These are phyloP conservation scores for Cladosporium phlei DNA, from an alignment of 2,329 filamentous ascomycete species.

Conservation along the genomic window DNA sequence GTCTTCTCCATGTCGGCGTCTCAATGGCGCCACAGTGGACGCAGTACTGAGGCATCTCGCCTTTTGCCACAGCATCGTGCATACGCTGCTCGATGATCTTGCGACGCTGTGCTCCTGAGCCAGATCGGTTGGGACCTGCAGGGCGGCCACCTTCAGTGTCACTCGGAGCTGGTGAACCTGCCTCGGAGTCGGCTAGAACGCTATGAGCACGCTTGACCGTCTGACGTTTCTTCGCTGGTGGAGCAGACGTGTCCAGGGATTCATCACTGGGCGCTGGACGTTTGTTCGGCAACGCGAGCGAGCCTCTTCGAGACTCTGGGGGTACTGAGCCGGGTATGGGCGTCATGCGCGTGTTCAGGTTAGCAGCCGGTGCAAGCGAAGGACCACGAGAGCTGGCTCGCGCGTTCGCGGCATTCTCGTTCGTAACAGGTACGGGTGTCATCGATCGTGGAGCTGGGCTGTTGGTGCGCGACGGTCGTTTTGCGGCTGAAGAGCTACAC, in stretches of 20 bases:
- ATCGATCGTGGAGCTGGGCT: conserved; percentile 7
- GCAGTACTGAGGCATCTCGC: conserved; percentile 83
- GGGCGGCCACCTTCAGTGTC: conserved; percentile 29
- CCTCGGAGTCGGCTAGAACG: conserved; percentile 25
- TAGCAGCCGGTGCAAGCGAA: conserved; percentile 2
- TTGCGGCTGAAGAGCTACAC: conserved; percentile 4
- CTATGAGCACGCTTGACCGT: conserved; percentile 15
- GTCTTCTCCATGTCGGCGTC: conserved; percentile 92
- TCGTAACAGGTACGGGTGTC: background rate
- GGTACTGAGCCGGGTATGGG: background rate
- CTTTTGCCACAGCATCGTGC: conserved; percentile 61
- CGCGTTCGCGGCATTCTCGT: background rate
- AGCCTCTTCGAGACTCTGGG: conserved; percentile 26
- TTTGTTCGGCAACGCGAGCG: conserved; percentile 31
- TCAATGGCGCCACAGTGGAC: conserved; percentile 92
- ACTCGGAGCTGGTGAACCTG: conserved; percentile 33
- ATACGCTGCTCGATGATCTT: conserved; percentile 58
- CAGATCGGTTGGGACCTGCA: conserved; percentile 30
- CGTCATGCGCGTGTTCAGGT: background rate
- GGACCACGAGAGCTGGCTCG: background rate
- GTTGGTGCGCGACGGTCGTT: conserved; percentile 7
- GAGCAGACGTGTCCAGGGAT: background rate
- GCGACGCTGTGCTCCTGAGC: conserved; percentile 58
- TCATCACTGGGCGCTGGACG: conserved; percentile 19
- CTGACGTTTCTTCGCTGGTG: conserved; percentile 17